A percentile compares a stretch with the other conserved stretches of the same genome.
Evolutionary conservation across 768 basidiomycete genomes (phyloP).

Genomic region (Trametes punicea): DNA sequence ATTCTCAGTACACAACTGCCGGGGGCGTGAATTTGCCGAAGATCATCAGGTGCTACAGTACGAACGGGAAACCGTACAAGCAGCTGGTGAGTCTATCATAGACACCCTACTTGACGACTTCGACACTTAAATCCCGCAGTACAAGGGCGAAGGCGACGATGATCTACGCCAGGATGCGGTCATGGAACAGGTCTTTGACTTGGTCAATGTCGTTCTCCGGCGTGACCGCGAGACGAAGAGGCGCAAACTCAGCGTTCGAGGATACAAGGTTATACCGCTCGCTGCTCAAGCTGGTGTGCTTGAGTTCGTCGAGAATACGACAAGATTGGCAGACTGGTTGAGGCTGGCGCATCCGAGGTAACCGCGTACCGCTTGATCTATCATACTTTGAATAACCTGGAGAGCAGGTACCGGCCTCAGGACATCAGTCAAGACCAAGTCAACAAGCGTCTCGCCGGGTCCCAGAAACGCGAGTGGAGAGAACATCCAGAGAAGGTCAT

Average conservation of each 20-base stretch:
- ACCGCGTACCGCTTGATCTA: constrained; percentile 36
- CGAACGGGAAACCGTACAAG: constrained; percentile 60
- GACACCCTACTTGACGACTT: background rate
- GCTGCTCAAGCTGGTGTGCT: constrained; percentile 77
- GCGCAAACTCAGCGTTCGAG: constrained; percentile 70
- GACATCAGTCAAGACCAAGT: constrained; percentile 44
- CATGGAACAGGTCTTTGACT: constrained; percentile 96
- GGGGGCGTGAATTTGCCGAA: constrained; percentile 87
- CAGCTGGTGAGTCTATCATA: constrained; percentile 88
- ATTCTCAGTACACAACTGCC: constrained; percentile 52
- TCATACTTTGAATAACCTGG: background rate
- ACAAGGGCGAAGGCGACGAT: constrained; percentile 88
- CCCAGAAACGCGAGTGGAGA: constrained; percentile 31
- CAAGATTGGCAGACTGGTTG: constrained; percentile 63
- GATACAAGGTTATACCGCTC: constrained; percentile 88
- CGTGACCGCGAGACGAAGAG: constrained; percentile 73
- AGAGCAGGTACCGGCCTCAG: constrained; percentile 58
- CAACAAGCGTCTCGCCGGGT: constrained; percentile 23
- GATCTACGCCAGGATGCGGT: constrained; percentile 97
- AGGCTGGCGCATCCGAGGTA: constrained; percentile 58
- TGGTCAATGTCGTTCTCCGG: constrained; percentile 76
- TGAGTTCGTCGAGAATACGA: constrained; percentile 86
- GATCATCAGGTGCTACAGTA: constrained; percentile 66
- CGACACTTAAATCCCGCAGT: constrained; percentile 42
- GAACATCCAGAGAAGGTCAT: constrained; percentile 32